These are phyloP conservation scores for Pichia cephalocereana DNA, from an alignment of 805 yeast genomes.

Conservation along the genomic window DNA sequence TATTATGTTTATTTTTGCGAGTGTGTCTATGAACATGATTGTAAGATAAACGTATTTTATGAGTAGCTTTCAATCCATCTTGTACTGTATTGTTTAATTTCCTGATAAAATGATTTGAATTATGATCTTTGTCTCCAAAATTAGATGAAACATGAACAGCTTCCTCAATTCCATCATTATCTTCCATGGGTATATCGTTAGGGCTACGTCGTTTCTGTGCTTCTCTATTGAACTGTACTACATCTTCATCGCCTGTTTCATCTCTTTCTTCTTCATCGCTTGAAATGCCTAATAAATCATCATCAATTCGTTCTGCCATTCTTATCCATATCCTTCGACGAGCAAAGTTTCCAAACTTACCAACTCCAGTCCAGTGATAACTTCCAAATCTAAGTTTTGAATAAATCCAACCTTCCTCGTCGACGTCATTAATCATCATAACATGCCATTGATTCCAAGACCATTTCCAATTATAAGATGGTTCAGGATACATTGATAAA, in stretches of 20 bases:
- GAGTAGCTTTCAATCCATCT: too few species aligned
- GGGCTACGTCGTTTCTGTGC: too few species aligned
- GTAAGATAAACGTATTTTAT: too few species aligned
- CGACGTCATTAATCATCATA: slow-evolving; percentile 45
- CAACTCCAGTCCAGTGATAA: slow-evolving; percentile 42
- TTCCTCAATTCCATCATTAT: background rate
- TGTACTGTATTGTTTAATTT: too few species aligned
- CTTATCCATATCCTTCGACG: slow-evolving; percentile 45
- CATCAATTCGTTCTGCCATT: slow-evolving; percentile 9
- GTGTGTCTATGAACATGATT: too few species aligned
- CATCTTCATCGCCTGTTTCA: background rate
- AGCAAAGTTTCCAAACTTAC: slow-evolving; percentile 39
- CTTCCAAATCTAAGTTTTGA: slow-evolving; percentile 33
- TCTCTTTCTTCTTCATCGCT: background rate
- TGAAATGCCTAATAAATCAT: background rate
- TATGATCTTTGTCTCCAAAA: background rate
- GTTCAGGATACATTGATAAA: slow-evolving; percentile 32
- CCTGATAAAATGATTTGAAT: too few species aligned
- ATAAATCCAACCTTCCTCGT: slow-evolving; percentile 52
- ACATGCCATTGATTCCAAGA: slow-evolving; percentile 47
- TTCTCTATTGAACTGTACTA: too few species aligned
- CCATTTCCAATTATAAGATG: slow-evolving; percentile 46
- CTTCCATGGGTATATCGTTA: too few species aligned
- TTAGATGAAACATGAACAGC: background rate
- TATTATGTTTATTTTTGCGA: too few species aligned